Base-by-base conservation (phyloP, 2,329 filamentous ascomycete genomes). In the Metarhizium anisopliae region DNA sequence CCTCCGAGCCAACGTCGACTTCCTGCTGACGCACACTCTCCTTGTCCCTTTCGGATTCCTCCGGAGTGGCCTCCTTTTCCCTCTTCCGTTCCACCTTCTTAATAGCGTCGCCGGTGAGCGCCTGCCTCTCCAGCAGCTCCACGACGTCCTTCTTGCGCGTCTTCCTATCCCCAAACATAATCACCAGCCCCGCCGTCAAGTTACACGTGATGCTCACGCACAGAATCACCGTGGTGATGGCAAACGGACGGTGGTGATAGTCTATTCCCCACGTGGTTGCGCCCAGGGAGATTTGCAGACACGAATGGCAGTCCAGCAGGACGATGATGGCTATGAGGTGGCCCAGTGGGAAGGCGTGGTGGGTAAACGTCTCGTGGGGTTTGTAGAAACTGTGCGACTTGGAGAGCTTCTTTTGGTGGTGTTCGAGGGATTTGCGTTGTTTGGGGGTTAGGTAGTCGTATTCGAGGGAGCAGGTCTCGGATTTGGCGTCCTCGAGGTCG, bases 311-410 rank as follows among this genome's bases (percentile, higher is more conserved):
- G 68, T 95, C 90, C 3, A 94, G 78, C 2, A 95, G 74, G 6
- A 89, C 76, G n/a, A 93, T 86, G 57, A 93, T 85, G 56, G 87
- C 84, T 42, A 94, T 78, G 36, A 95, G 82, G 6, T 90, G 76
- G 36, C 80, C 78, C 1, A 92, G 74, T 0, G 90, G 89, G 59
- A 95, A 95, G 0, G 90, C 86, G 66, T 84, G 79, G 67, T 95
- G 90, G 0, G 90, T 95, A 38, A 83, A 77, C 0, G 90, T 95
- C 70, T 95, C 90, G 68, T 95, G 87, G 0, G 90, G 89, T 64
- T 92, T 92, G 76, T 95, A 95, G 70, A 93, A 95, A 6, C 87
- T 91, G 68, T 95, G 90, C 0, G 86, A 90, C 62, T 87, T 90
- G 65, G 86, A 80, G 64, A 94, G 87, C 64, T 92, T 93, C 61